Evolutionary conservation across 2,329 filamentous ascomycete species (phyloP).

Genomic region (Curvularia sp.): DNA sequence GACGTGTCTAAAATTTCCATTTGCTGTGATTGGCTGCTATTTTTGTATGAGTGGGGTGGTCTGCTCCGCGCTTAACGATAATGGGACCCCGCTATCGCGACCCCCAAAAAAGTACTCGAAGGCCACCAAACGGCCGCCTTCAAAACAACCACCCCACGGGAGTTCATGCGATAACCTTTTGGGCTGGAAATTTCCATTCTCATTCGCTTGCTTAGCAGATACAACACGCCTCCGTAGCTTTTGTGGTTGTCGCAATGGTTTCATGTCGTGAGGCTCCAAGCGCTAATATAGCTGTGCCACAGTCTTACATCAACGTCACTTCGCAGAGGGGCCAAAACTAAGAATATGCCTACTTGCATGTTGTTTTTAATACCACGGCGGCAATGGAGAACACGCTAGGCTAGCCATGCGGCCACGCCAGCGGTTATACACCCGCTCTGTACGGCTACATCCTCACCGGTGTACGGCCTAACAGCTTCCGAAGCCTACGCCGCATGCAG

Average conservation of each 20-base stretch:
- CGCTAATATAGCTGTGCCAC: conserved; percentile 37
- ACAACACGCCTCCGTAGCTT: conserved; percentile 17
- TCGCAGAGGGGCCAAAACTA: conserved; percentile 38
- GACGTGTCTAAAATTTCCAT: conserved; percentile 16
- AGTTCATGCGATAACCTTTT: conserved; percentile 17
- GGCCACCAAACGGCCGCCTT: not conserved
- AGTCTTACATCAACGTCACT: conserved; percentile 29
- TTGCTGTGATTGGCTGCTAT: conserved; percentile 20
- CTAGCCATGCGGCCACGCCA: conserved; percentile 30
- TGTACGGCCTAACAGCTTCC: conserved; percentile 29
- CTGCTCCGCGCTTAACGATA: conserved; percentile 31
- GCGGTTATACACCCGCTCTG: conserved; percentile 38
- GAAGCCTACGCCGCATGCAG: conserved; percentile 31
- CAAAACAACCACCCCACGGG: conserved; percentile 9
- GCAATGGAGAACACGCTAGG: conserved; percentile 29
- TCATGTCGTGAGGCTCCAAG: conserved; percentile 29
- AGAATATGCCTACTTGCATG: conserved; percentile 35
- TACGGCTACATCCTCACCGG: conserved; percentile 33
- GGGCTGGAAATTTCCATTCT: not conserved
- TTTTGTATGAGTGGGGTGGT: conserved; percentile 21
- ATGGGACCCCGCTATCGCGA: conserved; percentile 18
- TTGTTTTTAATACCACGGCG: conserved; percentile 32
- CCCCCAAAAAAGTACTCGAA: conserved; percentile 14
- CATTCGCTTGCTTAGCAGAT: conserved; percentile 20
- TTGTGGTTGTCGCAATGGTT: conserved; percentile 15